Evolutionary conservation across 1,284 basidiomycete genomes (phyloP), one percentile per base, ranked within the genome.

Genomic region (Ganoderma lucidum): DNA sequence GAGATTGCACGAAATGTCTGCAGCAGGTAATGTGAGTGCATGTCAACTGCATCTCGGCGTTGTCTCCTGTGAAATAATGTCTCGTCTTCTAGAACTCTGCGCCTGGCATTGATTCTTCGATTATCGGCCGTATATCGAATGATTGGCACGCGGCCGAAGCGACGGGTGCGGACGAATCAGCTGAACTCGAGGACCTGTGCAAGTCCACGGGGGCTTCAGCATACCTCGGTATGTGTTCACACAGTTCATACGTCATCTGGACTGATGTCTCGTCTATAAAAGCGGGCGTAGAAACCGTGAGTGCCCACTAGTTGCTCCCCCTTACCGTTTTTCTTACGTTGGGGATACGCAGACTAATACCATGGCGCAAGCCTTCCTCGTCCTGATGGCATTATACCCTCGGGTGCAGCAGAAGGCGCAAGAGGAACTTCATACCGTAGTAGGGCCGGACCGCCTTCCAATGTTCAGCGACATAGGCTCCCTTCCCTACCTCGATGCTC

Each of bases 401-500:
- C 74, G 77, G 2, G 69, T 78, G 6, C 78, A 78, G 63, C 66
- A 67, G 30, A 75, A 74, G 35, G 80, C 79, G 4, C 80, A 80
- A 58, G 71, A 64, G 39, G 79, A 82, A 63, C 63, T 82, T 17
- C 80, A 82, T 63, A 37, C 51, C 5, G 75, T 80, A 8, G 66
- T 80, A 41, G 78, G 79, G 12, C 23, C 39, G 2, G 70, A 74
- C 2, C 70, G 79, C 19, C 65, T 81, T 4, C 81, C 81, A 0
- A 72, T 70, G 5, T 76, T 81, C 39, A 66, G 64, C 3, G 81
- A 82, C 59, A 62, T 74, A 6, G 59, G 65, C 1, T 55, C 63
- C 6, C 63, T 82, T 17, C 78, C 80, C 0, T 81, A 80, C 65
- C 65, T 81, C 9, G 65, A 75, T 15, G 78, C 78, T 1, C 61